phyloP scores from a whole-genome alignment of 2,329 filamentous ascomycete species.

The Penicillium sp. region DNA sequence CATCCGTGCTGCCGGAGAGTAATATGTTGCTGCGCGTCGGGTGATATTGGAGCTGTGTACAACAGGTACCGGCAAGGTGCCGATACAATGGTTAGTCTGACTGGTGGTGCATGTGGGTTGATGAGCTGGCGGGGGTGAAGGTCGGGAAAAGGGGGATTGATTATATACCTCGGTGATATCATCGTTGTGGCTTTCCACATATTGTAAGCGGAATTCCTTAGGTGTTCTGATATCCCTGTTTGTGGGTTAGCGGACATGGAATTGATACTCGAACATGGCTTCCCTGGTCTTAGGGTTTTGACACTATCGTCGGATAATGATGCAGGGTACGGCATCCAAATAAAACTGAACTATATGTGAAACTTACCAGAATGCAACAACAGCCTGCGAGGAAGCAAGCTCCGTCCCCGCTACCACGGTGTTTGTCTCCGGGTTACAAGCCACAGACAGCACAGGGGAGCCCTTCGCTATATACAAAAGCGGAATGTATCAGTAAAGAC shows the following conservation, averaged over 20 bases:
- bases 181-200: conserved; percentile 52
- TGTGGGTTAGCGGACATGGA: conserved; percentile 24
- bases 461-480: conserved; percentile 41
- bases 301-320: background rate
- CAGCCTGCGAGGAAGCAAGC: conserved; percentile 43
- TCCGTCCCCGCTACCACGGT: conserved; percentile 56
- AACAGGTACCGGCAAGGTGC: conserved; percentile 1
- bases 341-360: background rate
- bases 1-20: conserved; percentile 61
- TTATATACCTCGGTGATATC: conserved; percentile 54
- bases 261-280: background rate
- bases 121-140: background rate
- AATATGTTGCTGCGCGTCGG: conserved; percentile 51
- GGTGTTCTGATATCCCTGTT: conserved; percentile 45
- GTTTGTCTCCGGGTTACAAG: conserved; percentile 46
- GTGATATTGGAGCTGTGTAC: conserved; percentile 48
- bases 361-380: conserved; percentile 45
- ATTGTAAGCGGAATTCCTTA: conserved; percentile 35
- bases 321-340: background rate
- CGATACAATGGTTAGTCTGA: conserved; percentile 12
- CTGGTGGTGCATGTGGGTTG: background rate
- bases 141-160: background rate
- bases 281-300: background rate
- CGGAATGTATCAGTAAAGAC: conserved; percentile 17
- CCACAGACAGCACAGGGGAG: conserved; percentile 52